Evolutionary conservation across 2,329 filamentous ascomycete genomes (phyloP), one percentile per base, ranked within the genome.

Genomic region (Colletotrichum sojae): DNA sequence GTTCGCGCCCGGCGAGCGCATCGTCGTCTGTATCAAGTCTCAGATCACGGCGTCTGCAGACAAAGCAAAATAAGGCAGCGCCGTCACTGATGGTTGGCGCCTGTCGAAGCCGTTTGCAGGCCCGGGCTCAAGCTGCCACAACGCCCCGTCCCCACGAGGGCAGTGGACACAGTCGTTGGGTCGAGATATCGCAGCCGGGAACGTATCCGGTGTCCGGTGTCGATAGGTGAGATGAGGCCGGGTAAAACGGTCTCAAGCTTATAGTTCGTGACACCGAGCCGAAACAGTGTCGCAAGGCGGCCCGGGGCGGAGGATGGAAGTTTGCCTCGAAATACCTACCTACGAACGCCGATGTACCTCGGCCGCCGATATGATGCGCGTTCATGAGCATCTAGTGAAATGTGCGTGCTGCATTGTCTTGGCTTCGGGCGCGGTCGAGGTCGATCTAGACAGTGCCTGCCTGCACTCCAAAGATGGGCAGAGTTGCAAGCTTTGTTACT

Each of bases 221-320:
- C 22, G 22, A 25, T 15, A 40, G 13, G n/a, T n/a, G n/a, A n/a
- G n/a, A n/a, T n/a, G n/a, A n/a, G n/a, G 39, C 39, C 39, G 39
- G 16, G n/a, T n/a, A 43, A 43, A 43, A 43, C 40, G 40, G 5
- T 6, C 31, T 2, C 31, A 36, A 36, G 40, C 40, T 15, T 5
- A 2, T 43, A 15, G 13, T 15, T 49, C 18, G 3, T 6, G 10
- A 45, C 54, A 60, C 66, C 15, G 49, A 59, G 49, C n/a, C 66
- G 55, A 69, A 69, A 66, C 62, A 60, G 18, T n/a, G 48, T 52
- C 40, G 66, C 62, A 66, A 18, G 25, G 25, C 54, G 66, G 55
- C 49, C 61, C 62, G 54, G 31, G 61, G 27, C 62, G 49, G 56
- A 31, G 18, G 61, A 45, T 49, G 49, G 56, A 43, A 25, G 27